Base-by-base conservation (phyloP, 164 flowering plant genomes). In the Akebia trifoliata region DNA sequence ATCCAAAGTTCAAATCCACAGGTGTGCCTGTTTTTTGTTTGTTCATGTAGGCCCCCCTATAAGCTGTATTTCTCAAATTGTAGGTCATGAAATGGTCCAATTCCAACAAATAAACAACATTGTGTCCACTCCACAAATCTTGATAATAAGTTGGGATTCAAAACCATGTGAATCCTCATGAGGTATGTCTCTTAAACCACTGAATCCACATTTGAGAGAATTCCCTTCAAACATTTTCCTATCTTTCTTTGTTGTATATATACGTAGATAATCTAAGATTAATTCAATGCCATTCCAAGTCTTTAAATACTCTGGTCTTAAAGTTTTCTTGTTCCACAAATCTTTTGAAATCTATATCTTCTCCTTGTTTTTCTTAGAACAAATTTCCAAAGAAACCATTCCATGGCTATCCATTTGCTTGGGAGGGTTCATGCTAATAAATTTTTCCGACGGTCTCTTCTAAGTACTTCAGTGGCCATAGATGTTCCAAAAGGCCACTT, bases 401-500 rank as follows among this genome's bases (percentile, higher is more conserved):
- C 18, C 26, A 70, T 61, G 74, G 74, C 53, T 17, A 51, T 70
- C 39, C 55, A 34, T 37, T 40, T 53, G 50, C 56, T 39, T 15
- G 56, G 60, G 18, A 54, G 25, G 14, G 15, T 54, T 65, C 66
- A 57, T 14, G 54, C 62, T 22, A 69, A 59, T 65, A 36, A 56
- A 44, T 38, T 29, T 47, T 52, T 57, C 29, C 43, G 62, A 6
- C 24, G 51, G 6, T 46, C 66, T 14, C 35, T 42, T 30, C 15
- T 30, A 4, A 37, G n/a, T n/a, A n/a, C 22, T 25, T 10, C 28
- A n/a, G 24, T n/a, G 0, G 12, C 26, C 10, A 24, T 18, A 6
- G 46, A 48, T 45, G 62, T 64, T 14, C 81, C 74, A 5, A 74
- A 71, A 61, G 77, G 77, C 8, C 60, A 54, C 57, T 25, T 72